These are phyloP conservation scores for Eremothecium gossypii DNA, from an alignment of 1,139 yeast species.

Conservation along the genomic window DNA sequence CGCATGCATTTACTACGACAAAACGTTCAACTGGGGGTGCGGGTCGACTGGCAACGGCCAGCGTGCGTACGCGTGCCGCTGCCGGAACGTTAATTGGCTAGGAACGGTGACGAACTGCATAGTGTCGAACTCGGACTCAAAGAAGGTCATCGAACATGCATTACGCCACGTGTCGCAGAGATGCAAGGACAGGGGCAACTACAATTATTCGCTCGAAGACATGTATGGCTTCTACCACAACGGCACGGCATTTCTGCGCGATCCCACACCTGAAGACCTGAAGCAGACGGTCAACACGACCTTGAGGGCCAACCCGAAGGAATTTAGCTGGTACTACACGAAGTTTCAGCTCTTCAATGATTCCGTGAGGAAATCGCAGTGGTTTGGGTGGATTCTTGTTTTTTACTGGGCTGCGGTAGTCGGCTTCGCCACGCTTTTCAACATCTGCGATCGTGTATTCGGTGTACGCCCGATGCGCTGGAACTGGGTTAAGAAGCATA, in stretches of 20 bases:
- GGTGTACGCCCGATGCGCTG: constrained; percentile 10
- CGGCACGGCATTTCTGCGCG: constrained; percentile 28
- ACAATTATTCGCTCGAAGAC: constrained; percentile 29
- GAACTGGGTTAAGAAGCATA: constrained; percentile 21
- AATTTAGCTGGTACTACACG: constrained; percentile 29
- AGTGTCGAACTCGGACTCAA: constrained; percentile 21
- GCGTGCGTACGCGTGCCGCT: constrained; percentile 32
- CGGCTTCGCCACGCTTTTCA: constrained; percentile 24
- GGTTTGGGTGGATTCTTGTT: constrained; percentile 36
- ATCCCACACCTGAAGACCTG: constrained; percentile 20
- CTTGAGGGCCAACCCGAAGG: constrained; percentile 25
- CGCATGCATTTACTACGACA: constrained; percentile 34
- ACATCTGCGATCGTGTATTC: constrained; percentile 21
- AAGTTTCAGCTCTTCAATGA: constrained; percentile 28
- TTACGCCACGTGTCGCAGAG: constrained; percentile 31
- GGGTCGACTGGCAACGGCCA: constrained; percentile 27
- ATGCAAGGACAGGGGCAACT: constrained; percentile 29
- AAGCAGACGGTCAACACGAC: constrained; percentile 24
- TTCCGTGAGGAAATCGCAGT: constrained; percentile 31
- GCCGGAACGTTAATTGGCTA: constrained; percentile 34
- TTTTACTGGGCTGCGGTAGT: constrained; percentile 34
- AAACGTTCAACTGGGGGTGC: constrained; percentile 36
- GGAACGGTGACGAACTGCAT: constrained; percentile 35
- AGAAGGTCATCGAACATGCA: constrained; percentile 30
- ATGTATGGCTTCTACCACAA: constrained; percentile 28